These are phyloP conservation scores for Sphaerosporella brunnea DNA, from an alignment of 495 filamentous ascomycete genomes.

Conservation along the genomic window DNA sequence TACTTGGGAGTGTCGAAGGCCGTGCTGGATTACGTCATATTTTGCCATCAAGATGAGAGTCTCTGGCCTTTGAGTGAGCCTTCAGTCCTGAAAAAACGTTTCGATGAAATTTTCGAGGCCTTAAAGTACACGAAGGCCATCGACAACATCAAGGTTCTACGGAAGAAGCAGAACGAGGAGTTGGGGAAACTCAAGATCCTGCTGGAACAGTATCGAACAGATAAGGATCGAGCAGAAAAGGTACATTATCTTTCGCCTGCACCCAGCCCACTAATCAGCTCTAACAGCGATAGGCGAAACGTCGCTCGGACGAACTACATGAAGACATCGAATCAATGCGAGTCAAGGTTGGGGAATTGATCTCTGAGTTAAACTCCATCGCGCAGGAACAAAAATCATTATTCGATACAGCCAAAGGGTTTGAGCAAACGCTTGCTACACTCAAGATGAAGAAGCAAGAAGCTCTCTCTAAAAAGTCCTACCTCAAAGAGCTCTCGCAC, in stretches of 20 bases:
- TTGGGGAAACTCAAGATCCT: slow-evolving; percentile 50
- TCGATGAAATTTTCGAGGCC: slow-evolving; percentile 96
- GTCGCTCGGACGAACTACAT: slow-evolving; percentile 40
- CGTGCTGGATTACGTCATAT: slow-evolving; percentile 83
- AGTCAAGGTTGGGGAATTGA: slow-evolving; percentile 38
- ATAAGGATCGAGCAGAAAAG: slow-evolving; percentile 69
- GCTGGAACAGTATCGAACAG: slow-evolving; percentile 59
- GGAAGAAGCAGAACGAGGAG: slow-evolving; percentile 67
- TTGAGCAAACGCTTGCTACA: slow-evolving; percentile 46
- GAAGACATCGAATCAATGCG: slow-evolving; percentile 56
- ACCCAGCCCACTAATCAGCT: background rate
- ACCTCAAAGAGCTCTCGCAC: slow-evolving; percentile 38
- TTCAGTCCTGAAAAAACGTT: slow-evolving; percentile 64
- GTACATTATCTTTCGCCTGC: slow-evolving; percentile 12
- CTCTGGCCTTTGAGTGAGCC: slow-evolving; percentile 96
- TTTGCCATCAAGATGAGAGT: slow-evolving; percentile 96
- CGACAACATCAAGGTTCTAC: slow-evolving; percentile 68
- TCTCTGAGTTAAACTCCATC: slow-evolving; percentile 33
- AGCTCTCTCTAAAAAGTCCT: slow-evolving; percentile 37
- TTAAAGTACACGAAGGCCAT: slow-evolving; percentile 93
- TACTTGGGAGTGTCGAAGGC: slow-evolving; percentile 82
- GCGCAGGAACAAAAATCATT: slow-evolving; percentile 31
- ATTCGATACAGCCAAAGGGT: slow-evolving; percentile 42
- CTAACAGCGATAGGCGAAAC: slow-evolving; percentile 20
- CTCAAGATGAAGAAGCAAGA: slow-evolving; percentile 60